A percentile compares a stretch with the other conserved stretches of the same genome.
Evolutionary conservation across 257 asterid species (phyloP).

Genomic region (Plantago elongata): DNA sequence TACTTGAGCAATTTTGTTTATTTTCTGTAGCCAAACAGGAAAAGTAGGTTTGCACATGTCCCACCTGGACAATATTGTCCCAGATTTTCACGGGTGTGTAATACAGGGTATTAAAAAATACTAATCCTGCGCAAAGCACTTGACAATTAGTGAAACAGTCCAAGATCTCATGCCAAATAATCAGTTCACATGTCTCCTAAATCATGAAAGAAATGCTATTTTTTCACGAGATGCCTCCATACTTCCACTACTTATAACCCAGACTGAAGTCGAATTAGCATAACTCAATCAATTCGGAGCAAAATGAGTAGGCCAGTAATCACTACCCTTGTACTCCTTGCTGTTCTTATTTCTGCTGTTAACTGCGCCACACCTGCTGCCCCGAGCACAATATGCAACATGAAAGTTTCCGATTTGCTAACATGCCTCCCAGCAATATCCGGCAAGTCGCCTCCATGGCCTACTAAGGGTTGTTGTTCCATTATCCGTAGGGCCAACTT

Average conservation of each 20-base stretch:
- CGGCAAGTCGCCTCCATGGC: conserved; percentile 35
- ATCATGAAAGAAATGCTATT: neutral
- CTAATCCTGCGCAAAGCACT: neutral
- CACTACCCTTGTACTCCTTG: conserved; percentile 10
- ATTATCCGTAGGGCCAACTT: conserved; percentile 34
- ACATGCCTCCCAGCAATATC: conserved; percentile 50
- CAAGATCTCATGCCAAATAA: neutral
- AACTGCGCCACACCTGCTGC: conserved; percentile 16
- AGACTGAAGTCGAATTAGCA: neutral
- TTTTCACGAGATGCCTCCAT: neutral
- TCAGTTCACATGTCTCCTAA: conserved; percentile 15
- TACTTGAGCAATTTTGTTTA: neutral
- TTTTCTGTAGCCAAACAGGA: neutral
- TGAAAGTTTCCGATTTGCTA: conserved; percentile 34
- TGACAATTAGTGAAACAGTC: conserved; percentile 6
- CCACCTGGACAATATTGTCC: conserved; percentile 19
- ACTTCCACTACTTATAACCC: conserved; percentile 13
- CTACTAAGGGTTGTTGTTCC: conserved; percentile 36
- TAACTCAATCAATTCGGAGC: neutral
- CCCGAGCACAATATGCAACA: conserved; percentile 37
- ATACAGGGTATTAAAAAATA: neutral
- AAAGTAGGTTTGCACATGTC: conserved; percentile 13
- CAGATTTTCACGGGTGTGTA: conserved; percentile 18
- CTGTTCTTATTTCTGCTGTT: neutral
- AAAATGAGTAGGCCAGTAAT: conserved; percentile 17